phyloP scores from a whole-genome alignment of 441 rosid species.

The Aleurites moluccanus region DNA sequence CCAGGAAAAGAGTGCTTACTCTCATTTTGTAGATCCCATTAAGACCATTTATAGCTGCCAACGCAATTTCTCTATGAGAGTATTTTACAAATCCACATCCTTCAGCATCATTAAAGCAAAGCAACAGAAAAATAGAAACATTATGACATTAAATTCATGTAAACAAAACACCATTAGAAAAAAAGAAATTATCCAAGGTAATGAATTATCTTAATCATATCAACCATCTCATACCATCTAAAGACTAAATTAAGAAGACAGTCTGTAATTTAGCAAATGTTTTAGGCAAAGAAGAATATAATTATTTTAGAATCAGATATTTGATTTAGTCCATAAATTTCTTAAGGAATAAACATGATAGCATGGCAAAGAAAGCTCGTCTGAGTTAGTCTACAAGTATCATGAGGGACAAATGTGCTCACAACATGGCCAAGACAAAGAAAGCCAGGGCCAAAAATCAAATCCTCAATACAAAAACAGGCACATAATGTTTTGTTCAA shows the following conservation, averaged over 20 bases:
- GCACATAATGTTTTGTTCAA: conserved; percentile 11
- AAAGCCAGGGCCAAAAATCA: neutral
- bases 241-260: neutral
- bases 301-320: neutral
- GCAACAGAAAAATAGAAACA: conserved; percentile 17
- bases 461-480: conserved; percentile 6
- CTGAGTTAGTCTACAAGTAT: neutral
- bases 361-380: neutral
- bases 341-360: neutral
- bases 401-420: neutral
- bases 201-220: neutral
- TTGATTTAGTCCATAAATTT: neutral
- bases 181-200: conserved; percentile 1
- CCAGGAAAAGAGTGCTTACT: conserved; percentile 46
- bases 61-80: conserved; percentile 79
- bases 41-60: conserved; percentile 90
- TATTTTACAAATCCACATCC: conserved; percentile 99
- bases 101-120: conserved; percentile 42
- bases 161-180: conserved; percentile 1
- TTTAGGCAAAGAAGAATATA: neutral
- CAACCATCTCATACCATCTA: conserved; percentile 11
- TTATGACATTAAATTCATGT: conserved; percentile 16
- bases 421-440: neutral
- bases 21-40: conserved; percentile 90
- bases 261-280: neutral